A percentile compares a stretch with the other conserved stretches of the same genome.
phyloP scores from a whole-genome alignment of 2,329 filamentous ascomycete genomes.

The Ophiostoma ulmi region DNA sequence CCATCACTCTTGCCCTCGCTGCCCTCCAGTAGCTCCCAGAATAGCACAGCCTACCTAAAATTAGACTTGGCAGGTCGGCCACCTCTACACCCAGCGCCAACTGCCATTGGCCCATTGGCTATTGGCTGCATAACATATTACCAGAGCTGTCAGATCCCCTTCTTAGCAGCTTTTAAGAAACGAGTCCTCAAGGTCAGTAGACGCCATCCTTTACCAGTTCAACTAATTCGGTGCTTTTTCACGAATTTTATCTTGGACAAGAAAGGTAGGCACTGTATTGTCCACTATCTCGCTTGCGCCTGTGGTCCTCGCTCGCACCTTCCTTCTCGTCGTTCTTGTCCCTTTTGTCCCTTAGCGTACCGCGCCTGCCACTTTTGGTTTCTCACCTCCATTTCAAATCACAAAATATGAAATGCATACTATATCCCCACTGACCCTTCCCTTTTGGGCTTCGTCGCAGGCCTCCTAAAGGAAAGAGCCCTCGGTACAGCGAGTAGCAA shows the following conservation, averaged over 20 bases:
- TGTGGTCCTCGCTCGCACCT: not conserved
- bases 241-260: not conserved
- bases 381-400: not conserved
- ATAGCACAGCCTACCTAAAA: slow-evolving; percentile 22
- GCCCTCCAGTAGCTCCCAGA: slow-evolving; percentile 8
- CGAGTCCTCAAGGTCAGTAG: not conserved
- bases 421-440: not conserved
- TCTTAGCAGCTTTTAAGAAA: not conserved
- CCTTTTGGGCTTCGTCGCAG: slow-evolving; percentile 16
- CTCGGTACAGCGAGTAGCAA: too few relatives aligned
- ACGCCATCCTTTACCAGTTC: not conserved
- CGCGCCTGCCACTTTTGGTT: not conserved
- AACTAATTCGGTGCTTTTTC: not conserved
- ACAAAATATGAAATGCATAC: not conserved
- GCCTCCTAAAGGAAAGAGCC: not conserved
- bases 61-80: slow-evolving; percentile 21
- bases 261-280: not conserved
- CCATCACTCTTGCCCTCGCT: not conserved
- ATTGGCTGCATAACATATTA: not conserved
- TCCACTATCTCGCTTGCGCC: not conserved
- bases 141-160: not conserved
- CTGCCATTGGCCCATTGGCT: not conserved
- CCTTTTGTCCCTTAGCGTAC: not conserved
- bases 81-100: not conserved
- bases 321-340: not conserved